Base-by-base conservation (phyloP, 139 green algal genomes). In the Tetraselmis chui region DNA sequence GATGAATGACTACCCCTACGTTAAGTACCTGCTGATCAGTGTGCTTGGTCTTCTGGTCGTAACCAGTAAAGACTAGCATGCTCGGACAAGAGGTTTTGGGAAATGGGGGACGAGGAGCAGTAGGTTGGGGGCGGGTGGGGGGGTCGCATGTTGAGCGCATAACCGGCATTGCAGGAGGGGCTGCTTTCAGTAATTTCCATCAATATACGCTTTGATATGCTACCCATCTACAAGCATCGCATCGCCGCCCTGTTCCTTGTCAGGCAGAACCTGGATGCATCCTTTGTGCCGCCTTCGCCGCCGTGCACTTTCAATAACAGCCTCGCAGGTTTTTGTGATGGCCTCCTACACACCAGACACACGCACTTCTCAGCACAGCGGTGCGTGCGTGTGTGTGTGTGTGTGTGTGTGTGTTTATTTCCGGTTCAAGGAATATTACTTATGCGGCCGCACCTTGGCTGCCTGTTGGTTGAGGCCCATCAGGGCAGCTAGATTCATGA, bases 1-100 rank as follows among this genome's bases (percentile, higher is more conserved):
- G 2, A 99, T 99, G 96, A 99, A 98, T 84, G 97, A 99, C 84
- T 97, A 98, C 87, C 94, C 94, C 0, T 84, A 82, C 26, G 82
- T 98, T 28, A 99, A 99, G 85, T 97, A 94, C 80, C 80, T 83
- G 0, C 86, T 99, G 0, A 98, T 99, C 29, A 92, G 87, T 2
- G 79, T 97, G 22, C 91, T 99, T 76, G 96, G 89, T 0, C 77
- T 98, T n/a, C 90, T 98, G 67, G 95, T 98, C 23, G 79, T 98
- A 30, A 98, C 94, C 27, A 97, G 93, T 84, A 98, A 98, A 84
- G 95, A 98, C 23, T 95, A 80, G n/a, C 45, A 67, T 67, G 45
- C 45, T 67, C 45, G 45, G n/a, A n/a, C n/a, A n/a, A n/a, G n/a
- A n/a, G n/a, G n/a, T n/a, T n/a, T n/a, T n/a, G n/a, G n/a, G n/a